phyloP scores from a whole-genome alignment of 2,329 filamentous ascomycete genomes.

The Exophiala phaeomuriformis region DNA sequence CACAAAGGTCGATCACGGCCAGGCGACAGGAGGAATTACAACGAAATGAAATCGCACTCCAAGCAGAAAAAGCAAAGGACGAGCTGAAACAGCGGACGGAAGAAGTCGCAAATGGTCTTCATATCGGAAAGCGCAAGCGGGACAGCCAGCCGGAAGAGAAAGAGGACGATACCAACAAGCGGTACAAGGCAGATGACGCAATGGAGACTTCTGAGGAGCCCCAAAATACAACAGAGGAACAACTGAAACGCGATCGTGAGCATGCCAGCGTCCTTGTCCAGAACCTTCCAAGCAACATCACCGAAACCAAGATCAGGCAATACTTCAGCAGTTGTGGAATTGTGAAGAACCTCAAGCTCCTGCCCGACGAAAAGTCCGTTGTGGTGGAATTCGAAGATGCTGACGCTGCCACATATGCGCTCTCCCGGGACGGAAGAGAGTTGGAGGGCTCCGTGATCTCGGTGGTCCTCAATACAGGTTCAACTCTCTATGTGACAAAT shows the following conservation, averaged over 20 bases:
- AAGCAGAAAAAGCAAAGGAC: slow-evolving; percentile 29
- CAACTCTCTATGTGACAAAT: slow-evolving; percentile 85
- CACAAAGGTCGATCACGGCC: slow-evolving; percentile 55
- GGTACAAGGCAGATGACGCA: slow-evolving; percentile 48
- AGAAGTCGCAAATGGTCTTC: slow-evolving; percentile 28
- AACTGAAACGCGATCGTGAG: slow-evolving; percentile 74
- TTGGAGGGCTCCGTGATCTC: slow-evolving; percentile 66
- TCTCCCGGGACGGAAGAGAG: slow-evolving; percentile 72
- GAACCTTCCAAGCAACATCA: slow-evolving; percentile 63
- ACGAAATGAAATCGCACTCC: slow-evolving; percentile 38
- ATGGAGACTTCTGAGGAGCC: slow-evolving; percentile 31
- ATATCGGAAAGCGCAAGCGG: slow-evolving; percentile 64
- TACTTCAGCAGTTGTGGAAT: slow-evolving; percentile 89
- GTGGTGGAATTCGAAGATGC: slow-evolving; percentile 76
- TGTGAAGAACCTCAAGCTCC: slow-evolving; percentile 67
- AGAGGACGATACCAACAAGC: slow-evolving; percentile 56
- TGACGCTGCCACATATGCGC: slow-evolving; percentile 73
- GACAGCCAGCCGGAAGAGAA: slow-evolving; percentile 50
- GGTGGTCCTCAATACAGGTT: slow-evolving; percentile 65
- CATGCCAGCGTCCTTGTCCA: slow-evolving; percentile 77
- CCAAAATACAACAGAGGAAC: slow-evolving; percentile 32
- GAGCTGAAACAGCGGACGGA: slow-evolving; percentile 27
- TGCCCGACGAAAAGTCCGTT: slow-evolving; percentile 59
- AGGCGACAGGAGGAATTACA: slow-evolving; percentile 61
- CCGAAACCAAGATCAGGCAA: slow-evolving; percentile 67